These are phyloP conservation scores for Dacryopinax primogenitus DNA, from an alignment of 768 basidiomycete genomes.

Conservation along the genomic window DNA sequence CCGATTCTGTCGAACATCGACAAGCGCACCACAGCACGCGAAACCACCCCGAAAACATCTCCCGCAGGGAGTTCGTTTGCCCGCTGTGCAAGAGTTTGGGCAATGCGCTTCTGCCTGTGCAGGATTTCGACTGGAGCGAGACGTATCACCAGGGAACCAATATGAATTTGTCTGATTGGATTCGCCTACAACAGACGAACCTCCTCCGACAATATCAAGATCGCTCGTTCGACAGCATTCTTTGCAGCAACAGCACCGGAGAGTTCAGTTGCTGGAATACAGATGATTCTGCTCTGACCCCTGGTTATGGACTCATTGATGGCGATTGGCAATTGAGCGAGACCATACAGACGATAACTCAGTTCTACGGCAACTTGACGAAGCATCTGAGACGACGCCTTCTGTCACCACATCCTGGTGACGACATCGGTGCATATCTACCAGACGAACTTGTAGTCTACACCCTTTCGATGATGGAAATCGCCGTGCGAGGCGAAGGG, in stretches of 20 bases:
- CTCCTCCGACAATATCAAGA: conserved; percentile 77
- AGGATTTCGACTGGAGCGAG: conserved; percentile 34
- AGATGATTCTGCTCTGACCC: conserved; percentile 29
- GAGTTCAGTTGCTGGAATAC: conserved; percentile 85
- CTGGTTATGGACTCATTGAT: neutral
- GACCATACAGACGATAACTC: neutral
- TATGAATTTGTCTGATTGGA: conserved; percentile 74
- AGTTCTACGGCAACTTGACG: conserved; percentile 26
- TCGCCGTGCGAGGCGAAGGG: conserved; percentile 58
- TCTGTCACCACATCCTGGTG: conserved; percentile 56
- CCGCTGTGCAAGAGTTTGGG: conserved; percentile 94
- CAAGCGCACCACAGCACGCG: conserved; percentile 79
- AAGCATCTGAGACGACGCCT: conserved; percentile 65
- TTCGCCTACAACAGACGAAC: conserved; percentile 75
- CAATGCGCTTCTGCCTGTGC: conserved; percentile 80
- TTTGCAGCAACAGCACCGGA: conserved; percentile 67
- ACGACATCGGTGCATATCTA: conserved; percentile 76
- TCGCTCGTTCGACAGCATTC: conserved; percentile 52
- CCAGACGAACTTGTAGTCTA: conserved; percentile 87
- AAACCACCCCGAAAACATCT: conserved; percentile 90
- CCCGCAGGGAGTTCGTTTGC: conserved; percentile 87
- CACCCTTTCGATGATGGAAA: conserved; percentile 70
- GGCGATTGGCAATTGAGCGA: neutral
- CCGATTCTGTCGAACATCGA: conserved; percentile 68
- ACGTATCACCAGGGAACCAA: conserved; percentile 32